phyloP scores from a whole-genome alignment of 345 rosid species.

The Brassica rapa region DNA sequence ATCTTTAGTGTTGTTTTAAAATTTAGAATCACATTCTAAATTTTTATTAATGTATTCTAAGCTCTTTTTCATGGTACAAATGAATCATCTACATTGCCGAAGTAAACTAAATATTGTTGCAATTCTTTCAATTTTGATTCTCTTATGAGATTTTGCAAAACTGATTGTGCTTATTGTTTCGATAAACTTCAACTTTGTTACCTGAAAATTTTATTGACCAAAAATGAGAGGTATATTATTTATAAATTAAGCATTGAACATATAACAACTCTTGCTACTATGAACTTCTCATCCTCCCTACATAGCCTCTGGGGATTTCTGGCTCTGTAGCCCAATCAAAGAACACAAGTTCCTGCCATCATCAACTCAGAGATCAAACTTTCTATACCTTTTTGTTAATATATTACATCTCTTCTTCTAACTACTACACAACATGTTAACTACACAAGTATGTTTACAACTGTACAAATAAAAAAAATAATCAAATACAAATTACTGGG shows the following conservation, averaged over 20 bases:
- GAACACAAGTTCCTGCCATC: neutral
- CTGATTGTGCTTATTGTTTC: constrained; percentile 12
- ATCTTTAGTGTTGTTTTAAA: no score
- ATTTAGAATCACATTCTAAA: no score
- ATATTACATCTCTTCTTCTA: neutral
- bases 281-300: neutral
- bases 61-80: neutral
- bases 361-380: neutral
- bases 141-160: constrained; percentile 17
- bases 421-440: neutral
- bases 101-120: constrained; percentile 13
- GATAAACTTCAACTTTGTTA: constrained; percentile 11
- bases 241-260: neutral
- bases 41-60: no score
- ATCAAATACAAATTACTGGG: neutral
- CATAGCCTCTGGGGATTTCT: neutral
- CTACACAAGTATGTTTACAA: neutral
- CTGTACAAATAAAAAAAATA: neutral
- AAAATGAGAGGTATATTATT: neutral
- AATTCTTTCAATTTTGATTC: constrained; percentile 23
- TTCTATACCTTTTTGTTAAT: neutral
- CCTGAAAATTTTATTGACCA: neutral
- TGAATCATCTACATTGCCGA: constrained; percentile 5
- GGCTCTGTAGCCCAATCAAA: neutral
- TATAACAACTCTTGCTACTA: neutral